Base-by-base conservation (phyloP, 768 basidiomycete genomes). In the Suillus lakei region DNA sequence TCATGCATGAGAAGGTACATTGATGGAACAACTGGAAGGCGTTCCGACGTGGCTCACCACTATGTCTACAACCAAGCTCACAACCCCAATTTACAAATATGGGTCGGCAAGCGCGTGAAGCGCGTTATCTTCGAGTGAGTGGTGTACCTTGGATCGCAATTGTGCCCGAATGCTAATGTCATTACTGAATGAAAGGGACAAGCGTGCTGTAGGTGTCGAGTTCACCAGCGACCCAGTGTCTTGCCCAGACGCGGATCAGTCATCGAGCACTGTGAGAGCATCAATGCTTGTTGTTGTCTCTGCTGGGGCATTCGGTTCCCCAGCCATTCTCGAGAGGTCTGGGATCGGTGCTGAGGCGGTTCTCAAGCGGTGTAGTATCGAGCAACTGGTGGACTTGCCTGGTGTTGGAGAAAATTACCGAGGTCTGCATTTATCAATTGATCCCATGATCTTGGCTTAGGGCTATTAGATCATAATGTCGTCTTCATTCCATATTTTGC, bases 281-380 rank as follows among this genome's bases (percentile, higher is more conserved):
- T 69, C 68, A 9, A 73, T 73, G 38, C 66, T 83, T 7, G 78
- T 84, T 12, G 73, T 84, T 0, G 53, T 84, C 3, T 78, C 78
- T 16, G 77, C 78, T 2, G 82, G 83, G 1, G 61, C 81, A 0
- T 76, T 83, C 28, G 81, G 82, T 15, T 82, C 82, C 0, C 82
- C 86, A 0, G 77, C 79, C 56, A 80, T 90, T 23, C 80, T 90
- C 9, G 85, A 89, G 69, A 79, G 88, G 4, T 87, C 81, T 3
- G 83, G 83, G 0, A 78, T 84, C 16, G 83, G 83, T 2, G 66
- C 72, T 5, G 66, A 65, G 53, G 67, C 68, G 1, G 50, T 79
- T 1, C 75, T 84, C 0, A 63, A 72, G 51, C 32, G 70, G 16
- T 67, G 67, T 18, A 75, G 73, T 0, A 67, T 84, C 36, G 28